phyloP scores from a whole-genome alignment of 345 rosid genomes.

The Noccaea bulbosa region DNA sequence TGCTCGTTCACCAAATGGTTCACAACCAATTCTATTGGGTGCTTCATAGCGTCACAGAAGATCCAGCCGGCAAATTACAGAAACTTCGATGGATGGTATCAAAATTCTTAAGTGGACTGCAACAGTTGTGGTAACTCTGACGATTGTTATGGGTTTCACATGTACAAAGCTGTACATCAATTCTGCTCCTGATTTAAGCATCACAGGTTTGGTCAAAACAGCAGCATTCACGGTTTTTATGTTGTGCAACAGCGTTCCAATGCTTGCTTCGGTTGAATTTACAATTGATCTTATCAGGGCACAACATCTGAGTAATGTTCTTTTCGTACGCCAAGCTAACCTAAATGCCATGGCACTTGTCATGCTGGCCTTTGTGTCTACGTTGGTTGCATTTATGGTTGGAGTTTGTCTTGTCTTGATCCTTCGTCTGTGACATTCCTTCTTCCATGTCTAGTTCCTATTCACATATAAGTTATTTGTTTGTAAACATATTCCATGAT shows the following conservation, averaged over 20 bases:
- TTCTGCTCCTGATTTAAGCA: slow-evolving; percentile 16
- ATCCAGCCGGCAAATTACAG: neutral
- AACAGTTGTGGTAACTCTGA: slow-evolving; percentile 13
- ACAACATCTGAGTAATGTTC: slow-evolving; percentile 2
- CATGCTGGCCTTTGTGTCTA: neutral
- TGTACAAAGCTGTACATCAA: neutral
- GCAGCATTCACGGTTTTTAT: slow-evolving; percentile 1
- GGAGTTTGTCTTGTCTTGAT: slow-evolving; percentile 18
- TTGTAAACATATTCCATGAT: neutral
- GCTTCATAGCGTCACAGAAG: slow-evolving; percentile 1
- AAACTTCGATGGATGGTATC: neutral
- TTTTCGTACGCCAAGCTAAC: neutral
- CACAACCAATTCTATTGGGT: slow-evolving; percentile 22
- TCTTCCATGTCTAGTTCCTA: neutral
- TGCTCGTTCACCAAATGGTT: slow-evolving; percentile 24
- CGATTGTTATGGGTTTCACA: slow-evolving; percentile 23
- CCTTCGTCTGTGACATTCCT: neutral
- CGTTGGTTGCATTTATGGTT: slow-evolving; percentile 11
- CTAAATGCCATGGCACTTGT: slow-evolving; percentile 6
- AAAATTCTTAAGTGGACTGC: neutral
- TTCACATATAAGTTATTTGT: no score
- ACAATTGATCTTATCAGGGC: neutral
- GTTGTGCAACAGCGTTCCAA: neutral
- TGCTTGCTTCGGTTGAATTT: neutral
- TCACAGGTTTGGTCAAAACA: slow-evolving; percentile 24